A percentile compares a stretch with the other conserved stretches of the same genome.
These are phyloP conservation scores for Ophiosphaerella herpotricha DNA, from an alignment of 2,329 filamentous ascomycete genomes.

Conservation along the genomic window DNA sequence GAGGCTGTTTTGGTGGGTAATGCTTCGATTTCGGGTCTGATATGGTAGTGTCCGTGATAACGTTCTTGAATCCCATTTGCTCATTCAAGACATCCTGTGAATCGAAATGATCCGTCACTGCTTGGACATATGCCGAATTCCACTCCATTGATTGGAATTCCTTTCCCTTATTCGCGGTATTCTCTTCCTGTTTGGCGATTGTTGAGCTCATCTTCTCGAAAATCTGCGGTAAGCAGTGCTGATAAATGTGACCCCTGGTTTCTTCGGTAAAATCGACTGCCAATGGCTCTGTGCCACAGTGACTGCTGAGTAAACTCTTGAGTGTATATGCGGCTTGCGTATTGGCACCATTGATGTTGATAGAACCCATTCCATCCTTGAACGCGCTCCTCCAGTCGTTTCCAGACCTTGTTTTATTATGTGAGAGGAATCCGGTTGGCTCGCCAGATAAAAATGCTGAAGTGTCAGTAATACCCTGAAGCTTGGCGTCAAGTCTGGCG, in stretches of 20 bases:
- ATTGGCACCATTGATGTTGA: slow-evolving; percentile 20
- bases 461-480: slow-evolving; percentile 10
- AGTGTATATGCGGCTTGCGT: slow-evolving; percentile 22
- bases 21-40: slow-evolving; percentile 17
- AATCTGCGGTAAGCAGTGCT: slow-evolving; percentile 18
- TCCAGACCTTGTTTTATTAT: not conserved
- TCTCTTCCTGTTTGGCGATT: not conserved
- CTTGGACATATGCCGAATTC: slow-evolving; percentile 14
- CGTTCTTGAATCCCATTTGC: slow-evolving; percentile 18
- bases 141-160: slow-evolving; percentile 6
- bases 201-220: slow-evolving; percentile 8
- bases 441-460: slow-evolving; percentile 16
- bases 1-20: slow-evolving; percentile 19
- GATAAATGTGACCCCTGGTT: slow-evolving; percentile 16
- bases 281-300: slow-evolving; percentile 22
- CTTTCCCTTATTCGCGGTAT: not conserved
- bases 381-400: slow-evolving; percentile 11
- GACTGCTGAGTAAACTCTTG: slow-evolving; percentile 20
- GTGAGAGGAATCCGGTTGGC: slow-evolving; percentile 6
- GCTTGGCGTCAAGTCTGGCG: slow-evolving; percentile 12
- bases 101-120: slow-evolving; percentile 22
- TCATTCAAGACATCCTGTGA: slow-evolving; percentile 16
- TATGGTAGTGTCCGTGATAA: slow-evolving; percentile 14
- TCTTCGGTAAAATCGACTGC: slow-evolving; percentile 23
- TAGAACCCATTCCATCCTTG: slow-evolving; percentile 18